Evolutionary conservation across 768 basidiomycete genomes (phyloP).

Genomic region (Tulasnella sp.): DNA sequence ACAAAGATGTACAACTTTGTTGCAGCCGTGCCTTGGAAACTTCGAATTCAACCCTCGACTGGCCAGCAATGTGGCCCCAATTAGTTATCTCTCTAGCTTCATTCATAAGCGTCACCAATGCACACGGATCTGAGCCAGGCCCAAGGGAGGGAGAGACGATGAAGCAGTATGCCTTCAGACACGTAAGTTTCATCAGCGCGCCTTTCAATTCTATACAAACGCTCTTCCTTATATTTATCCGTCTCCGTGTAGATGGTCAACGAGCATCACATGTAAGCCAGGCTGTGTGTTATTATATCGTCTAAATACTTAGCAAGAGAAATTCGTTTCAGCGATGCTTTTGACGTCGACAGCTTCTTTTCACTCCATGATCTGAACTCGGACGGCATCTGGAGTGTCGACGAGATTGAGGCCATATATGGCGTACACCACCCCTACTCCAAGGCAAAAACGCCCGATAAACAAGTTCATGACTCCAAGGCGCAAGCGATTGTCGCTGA

Average conservation of each 20-base stretch:
- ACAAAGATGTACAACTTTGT: no score
- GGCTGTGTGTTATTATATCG: background rate
- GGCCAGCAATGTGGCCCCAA: no score
- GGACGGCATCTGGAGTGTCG: constrained; percentile 70
- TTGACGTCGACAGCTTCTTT: constrained; percentile 84
- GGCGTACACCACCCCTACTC: constrained; percentile 89
- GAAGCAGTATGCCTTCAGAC: constrained; percentile 75
- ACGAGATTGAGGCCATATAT: constrained; percentile 92
- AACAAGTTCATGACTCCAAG: constrained; percentile 68
- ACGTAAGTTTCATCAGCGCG: constrained; percentile 42
- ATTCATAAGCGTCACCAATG: background rate
- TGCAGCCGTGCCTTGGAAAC: no score
- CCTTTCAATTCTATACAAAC: constrained; percentile 17
- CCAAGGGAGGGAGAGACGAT: constrained; percentile 46
- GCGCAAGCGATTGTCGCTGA: constrained; percentile 64
- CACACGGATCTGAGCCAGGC: constrained; percentile 3
- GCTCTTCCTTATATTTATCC: constrained; percentile 11
- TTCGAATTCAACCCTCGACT: no score
- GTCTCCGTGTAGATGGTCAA: constrained; percentile 55
- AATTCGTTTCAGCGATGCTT: constrained; percentile 52
- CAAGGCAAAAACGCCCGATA: constrained; percentile 74
- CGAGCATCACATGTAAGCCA: constrained; percentile 71
- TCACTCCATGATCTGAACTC: constrained; percentile 90
- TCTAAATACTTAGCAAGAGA: no score
- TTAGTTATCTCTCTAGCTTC: background rate